phyloP scores from a whole-genome alignment of 2,329 filamentous ascomycete species.

The Parascedosporium putredinis region DNA sequence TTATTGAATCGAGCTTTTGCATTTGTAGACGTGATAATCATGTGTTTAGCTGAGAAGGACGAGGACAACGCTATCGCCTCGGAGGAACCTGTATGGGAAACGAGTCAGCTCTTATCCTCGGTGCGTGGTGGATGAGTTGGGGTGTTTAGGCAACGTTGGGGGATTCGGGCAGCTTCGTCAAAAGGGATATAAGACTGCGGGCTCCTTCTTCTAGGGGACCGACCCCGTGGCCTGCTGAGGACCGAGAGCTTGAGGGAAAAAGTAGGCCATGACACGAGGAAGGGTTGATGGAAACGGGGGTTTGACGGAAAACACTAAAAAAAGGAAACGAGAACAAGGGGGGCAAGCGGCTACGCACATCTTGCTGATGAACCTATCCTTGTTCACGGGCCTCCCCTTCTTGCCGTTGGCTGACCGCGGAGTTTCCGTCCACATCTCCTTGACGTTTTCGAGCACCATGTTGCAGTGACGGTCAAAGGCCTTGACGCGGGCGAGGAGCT shows the following conservation, averaged over 20 bases:
- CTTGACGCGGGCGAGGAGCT: slow-evolving; percentile 93
- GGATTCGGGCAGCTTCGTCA: no score
- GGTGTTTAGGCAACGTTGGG: no score
- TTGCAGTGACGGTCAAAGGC: slow-evolving; percentile 98
- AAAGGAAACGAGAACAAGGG: background rate
- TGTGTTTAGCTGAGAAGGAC: slow-evolving; percentile 61
- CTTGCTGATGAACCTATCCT: slow-evolving; percentile 97
- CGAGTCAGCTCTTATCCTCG: no score
- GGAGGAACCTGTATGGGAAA: slow-evolving; percentile 68
- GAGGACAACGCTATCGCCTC: slow-evolving; percentile 80
- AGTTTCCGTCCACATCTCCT: slow-evolving; percentile 98
- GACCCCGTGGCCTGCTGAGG: no score
- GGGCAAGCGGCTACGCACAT: slow-evolving; percentile 61
- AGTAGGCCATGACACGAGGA: background rate
- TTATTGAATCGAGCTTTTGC: slow-evolving; percentile 1
- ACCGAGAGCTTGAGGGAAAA: no score
- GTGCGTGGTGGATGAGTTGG: no score
- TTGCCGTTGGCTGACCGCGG: slow-evolving; percentile 73
- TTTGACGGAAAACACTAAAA: no score
- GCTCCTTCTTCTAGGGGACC: no score
- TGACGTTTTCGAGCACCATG: slow-evolving; percentile 92
- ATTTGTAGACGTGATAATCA: slow-evolving; percentile 3
- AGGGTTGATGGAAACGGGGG: no score
- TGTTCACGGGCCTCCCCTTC: slow-evolving; percentile 85
- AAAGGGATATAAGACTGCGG: no score